Percentiles rank a stretch among this genome's conserved stretches.
These are phyloP conservation scores for Lathyrus oleraceus DNA, from an alignment of 306 rosid species.

Conservation along the genomic window DNA sequence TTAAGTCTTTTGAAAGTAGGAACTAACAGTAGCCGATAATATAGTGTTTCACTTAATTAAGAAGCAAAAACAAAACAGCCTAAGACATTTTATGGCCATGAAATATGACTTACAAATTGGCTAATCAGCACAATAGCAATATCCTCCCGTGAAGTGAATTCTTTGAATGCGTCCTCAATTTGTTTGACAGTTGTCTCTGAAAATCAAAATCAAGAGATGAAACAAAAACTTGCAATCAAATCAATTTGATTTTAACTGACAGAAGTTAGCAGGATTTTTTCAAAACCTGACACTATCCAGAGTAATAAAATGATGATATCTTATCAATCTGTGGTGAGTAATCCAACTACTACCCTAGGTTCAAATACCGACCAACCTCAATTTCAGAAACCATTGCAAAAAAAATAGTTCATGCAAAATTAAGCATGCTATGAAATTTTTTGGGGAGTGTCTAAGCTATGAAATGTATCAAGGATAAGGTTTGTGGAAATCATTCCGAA, in stretches of 20 bases:
- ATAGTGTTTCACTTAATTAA: conserved; percentile 21
- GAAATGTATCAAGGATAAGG: conserved; percentile 7
- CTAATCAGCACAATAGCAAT: conserved; percentile 86
- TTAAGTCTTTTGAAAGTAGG: conserved; percentile 13
- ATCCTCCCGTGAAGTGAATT: conserved; percentile 81
- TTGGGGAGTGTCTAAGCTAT: conserved; percentile 20
- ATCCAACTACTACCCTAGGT: conserved; percentile 5
- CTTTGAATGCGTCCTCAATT: conserved; percentile 96
- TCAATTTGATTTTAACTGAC: conserved; percentile 32
- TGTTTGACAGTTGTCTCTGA: conserved; percentile 88
- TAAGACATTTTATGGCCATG: conserved; percentile 14
- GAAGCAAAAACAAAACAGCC: neutral
- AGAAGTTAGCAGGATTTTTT: conserved; percentile 1
- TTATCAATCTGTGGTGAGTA: conserved; percentile 11
- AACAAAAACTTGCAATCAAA: conserved; percentile 27
- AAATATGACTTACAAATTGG: conserved; percentile 78
- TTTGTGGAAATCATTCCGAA: neutral
- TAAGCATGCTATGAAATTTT: neutral
- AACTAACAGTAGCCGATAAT: conserved; percentile 26
- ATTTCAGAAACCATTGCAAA: conserved; percentile 13
- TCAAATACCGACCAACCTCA: conserved; percentile 15
- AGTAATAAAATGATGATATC: neutral
- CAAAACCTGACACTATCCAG: neutral
- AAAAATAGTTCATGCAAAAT: conserved; percentile 6
- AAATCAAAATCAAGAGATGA: conserved; percentile 16